Conservation (phyloP, 768 basidiomycete genomes). For the Serendipita indica region DNA sequence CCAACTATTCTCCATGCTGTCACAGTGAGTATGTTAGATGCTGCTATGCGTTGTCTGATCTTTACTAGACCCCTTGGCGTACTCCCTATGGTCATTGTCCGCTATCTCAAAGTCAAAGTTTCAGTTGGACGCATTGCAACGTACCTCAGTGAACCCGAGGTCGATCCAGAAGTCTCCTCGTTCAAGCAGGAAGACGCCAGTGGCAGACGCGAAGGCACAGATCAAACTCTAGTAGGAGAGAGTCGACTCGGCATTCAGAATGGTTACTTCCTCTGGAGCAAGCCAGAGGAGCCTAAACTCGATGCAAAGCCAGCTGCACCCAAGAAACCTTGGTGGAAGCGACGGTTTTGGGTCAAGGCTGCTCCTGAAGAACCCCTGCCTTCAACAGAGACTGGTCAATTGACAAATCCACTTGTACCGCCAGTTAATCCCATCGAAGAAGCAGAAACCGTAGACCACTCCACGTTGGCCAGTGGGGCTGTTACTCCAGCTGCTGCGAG, state of each 20-base stretch:
- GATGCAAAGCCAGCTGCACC: constrained; percentile 22
- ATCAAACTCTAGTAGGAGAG: constrained; percentile 22
- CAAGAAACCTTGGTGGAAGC: constrained; percentile 17
- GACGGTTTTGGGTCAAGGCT: constrained; percentile 10
- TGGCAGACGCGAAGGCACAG: constrained; percentile 20
- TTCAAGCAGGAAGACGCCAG: constrained; percentile 29
- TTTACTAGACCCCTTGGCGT: background rate
- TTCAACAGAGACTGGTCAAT: background rate
- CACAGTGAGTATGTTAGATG: constrained; percentile 4
- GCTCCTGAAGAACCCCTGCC: background rate
- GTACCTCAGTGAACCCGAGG: constrained; percentile 58
- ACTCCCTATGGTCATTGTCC: constrained; percentile 4
- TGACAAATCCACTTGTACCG: constrained; percentile 7
- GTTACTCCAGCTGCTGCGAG: background rate
- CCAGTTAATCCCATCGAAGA: constrained; percentile 18
- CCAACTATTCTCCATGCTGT: constrained; percentile 67
- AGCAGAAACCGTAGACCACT: constrained; percentile 13
- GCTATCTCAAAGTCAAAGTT: constrained; percentile 21
- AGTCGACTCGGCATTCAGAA: constrained; percentile 41
- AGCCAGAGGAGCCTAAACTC: constrained; percentile 25
- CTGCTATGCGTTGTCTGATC: background rate
- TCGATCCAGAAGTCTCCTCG: constrained; percentile 48
- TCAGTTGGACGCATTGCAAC: constrained; percentile 52
- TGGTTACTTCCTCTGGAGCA: constrained; percentile 45
- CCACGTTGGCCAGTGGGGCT: constrained; percentile 1